Conservation (phyloP, 306 rosid genomes). For the Hippophae tibetana region DNA sequence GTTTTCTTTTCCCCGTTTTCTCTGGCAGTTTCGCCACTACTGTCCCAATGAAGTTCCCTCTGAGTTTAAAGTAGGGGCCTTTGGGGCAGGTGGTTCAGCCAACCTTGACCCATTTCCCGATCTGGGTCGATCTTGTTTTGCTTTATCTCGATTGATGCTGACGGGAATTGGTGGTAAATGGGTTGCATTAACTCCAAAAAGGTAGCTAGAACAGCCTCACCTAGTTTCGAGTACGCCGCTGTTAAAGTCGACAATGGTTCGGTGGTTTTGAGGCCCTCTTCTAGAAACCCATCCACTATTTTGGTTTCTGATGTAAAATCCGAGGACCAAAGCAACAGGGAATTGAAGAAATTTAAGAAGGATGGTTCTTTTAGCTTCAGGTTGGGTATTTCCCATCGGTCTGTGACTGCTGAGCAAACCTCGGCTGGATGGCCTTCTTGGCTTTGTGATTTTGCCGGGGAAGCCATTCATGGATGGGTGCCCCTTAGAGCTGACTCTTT, state of each 20-base stretch:
- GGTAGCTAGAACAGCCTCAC: constrained; percentile 17
- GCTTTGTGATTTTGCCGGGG: constrained; percentile 70
- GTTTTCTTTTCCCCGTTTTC: background rate
- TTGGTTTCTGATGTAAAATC: constrained; percentile 14
- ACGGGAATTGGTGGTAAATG: constrained; percentile 40
- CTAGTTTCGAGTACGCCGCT: constrained; percentile 12
- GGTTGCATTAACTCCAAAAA: constrained; percentile 85
- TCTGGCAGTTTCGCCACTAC: background rate
- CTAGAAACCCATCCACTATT: constrained; percentile 17
- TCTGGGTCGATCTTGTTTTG: constrained; percentile 18
- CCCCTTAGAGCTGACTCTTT: constrained; percentile 89
- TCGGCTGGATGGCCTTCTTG: constrained; percentile 99
- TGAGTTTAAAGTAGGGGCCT: constrained; percentile 36
- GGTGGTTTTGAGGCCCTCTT: constrained; percentile 4
- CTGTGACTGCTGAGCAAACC: constrained; percentile 63
- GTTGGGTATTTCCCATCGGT: constrained; percentile 36
- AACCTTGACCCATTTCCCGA: constrained; percentile 27
- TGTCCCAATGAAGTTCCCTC: constrained; percentile 18
- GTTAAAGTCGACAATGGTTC: constrained; percentile 24
- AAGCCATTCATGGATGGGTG: constrained; percentile 86
- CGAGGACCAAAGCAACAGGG: constrained; percentile 32
- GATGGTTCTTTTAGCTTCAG: constrained; percentile 39
- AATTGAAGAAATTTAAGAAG: constrained; percentile 32
- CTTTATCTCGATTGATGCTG: constrained; percentile 24
- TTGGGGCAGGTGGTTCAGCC: background rate